Base-by-base conservation (phyloP, 768 basidiomycete genomes). In the Leccinum truebloodii region DNA sequence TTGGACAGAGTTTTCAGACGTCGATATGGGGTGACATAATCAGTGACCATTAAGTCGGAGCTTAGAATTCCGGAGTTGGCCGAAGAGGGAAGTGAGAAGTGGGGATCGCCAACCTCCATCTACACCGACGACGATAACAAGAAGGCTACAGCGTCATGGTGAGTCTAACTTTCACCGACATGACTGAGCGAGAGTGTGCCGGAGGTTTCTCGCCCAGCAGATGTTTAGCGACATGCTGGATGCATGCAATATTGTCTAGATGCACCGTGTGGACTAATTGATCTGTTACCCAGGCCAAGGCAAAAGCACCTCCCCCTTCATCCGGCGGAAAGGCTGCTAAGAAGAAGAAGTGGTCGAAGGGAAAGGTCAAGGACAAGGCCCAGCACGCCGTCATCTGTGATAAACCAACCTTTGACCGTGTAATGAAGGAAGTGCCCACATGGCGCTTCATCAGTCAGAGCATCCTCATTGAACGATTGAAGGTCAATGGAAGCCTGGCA, bases 321-420 rank as follows among this genome's bases (percentile, higher is more conserved):
- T 79, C 85, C 65, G 88, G 90, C 67, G 89, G 91, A 75, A 94
- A 94, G 77, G 80, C 90, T 73, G 93, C 92, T 64, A 98, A 98
- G 86, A 98, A 98, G 87, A 98, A 98, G 93, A 98, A 98, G 86
- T 98, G 95, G 95, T 97, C 94, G 70, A 98, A 98, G 86, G 97
- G 97, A 76, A 98, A 98, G 82, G 97, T 99, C 78, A 99, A 99
- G 90, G 97, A 99, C 83, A 99, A 98, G 89, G 94, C 96, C 72
- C 88, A 92, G 74, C 95, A 98, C 86, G 85, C 93, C 70, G 95
- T 98, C 78, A 82, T 88, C 68, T 88, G 96, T 72, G 96, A 98
- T 84, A 96, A 98, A 83, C 67, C 87, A 58, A 91, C 89, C 69
- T 96, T 78, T 79, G 93, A 95, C 81, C 91, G 92, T 72, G 94